phyloP scores from a whole-genome alignment of 1,284 basidiomycete genomes.

The Xerocomus amazonicus region DNA sequence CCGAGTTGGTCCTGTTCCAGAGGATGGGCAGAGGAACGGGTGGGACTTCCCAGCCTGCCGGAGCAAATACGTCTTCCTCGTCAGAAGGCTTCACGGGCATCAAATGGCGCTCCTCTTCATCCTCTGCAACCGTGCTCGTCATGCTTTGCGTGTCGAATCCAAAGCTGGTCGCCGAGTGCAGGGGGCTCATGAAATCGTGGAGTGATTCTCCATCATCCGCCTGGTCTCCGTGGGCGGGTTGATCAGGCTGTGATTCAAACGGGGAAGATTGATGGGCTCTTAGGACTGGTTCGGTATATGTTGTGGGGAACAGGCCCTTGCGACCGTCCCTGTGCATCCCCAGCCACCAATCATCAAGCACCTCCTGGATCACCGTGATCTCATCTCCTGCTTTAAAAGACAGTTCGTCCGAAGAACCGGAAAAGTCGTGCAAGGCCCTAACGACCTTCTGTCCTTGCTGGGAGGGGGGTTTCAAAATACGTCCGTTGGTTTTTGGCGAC shows the following conservation, averaged over 20 bases:
- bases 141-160: slow-evolving; percentile 43
- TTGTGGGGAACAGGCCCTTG: slow-evolving; percentile 74
- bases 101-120: slow-evolving; percentile 37
- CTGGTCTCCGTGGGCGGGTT: slow-evolving; percentile 8
- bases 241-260: slow-evolving; percentile 14
- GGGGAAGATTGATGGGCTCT: slow-evolving; percentile 22
- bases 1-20: slow-evolving; percentile 26
- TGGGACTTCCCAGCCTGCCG: slow-evolving; percentile 13
- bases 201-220: slow-evolving; percentile 17
- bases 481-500: slow-evolving; percentile 40
- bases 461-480: slow-evolving; percentile 48
- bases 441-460: slow-evolving; percentile 53
- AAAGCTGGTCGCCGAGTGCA: slow-evolving; percentile 27
- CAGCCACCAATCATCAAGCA: slow-evolving; percentile 84
- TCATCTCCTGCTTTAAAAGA: slow-evolving; percentile 69
- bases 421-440: slow-evolving; percentile 71
- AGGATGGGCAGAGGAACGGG: slow-evolving; percentile 31
- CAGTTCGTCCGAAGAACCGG: slow-evolving; percentile 70
- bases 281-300: slow-evolving; percentile 58
- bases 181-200: slow-evolving; percentile 41
- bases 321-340: slow-evolving; percentile 62
- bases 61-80: slow-evolving; percentile 16
- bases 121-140: slow-evolving; percentile 40
- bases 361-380: slow-evolving; percentile 70
- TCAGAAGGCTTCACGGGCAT: slow-evolving; percentile 27